A percentile compares a stretch with the other conserved stretches of the same genome.
Evolutionary conservation across 495 filamentous ascomycete species (phyloP).

Genomic region (Acidomyces sp.): DNA sequence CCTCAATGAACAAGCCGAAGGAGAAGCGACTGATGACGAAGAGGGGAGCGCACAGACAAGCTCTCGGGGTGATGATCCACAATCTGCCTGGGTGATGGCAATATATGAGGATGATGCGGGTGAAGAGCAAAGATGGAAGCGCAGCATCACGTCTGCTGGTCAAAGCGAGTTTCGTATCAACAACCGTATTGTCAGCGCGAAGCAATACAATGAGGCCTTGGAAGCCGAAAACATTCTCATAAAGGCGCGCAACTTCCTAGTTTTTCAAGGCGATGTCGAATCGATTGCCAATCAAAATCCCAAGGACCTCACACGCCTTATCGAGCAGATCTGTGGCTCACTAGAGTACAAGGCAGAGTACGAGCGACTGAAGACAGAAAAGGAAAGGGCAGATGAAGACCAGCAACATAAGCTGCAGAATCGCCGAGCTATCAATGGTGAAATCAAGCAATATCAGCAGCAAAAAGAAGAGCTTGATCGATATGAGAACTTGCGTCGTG

Average conservation of each 20-base stretch:
- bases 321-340: constrained; percentile 96
- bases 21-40: constrained; percentile 37
- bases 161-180: constrained; percentile 96
- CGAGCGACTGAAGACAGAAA: constrained; percentile 70
- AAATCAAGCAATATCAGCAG: constrained; percentile 94
- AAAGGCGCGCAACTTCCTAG: constrained; percentile 93
- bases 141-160: constrained; percentile 75
- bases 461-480: constrained; percentile 94
- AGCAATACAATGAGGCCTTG: constrained; percentile 85
- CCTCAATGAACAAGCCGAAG: constrained; percentile 42
- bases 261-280: constrained; percentile 97
- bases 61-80: constrained; percentile 56
- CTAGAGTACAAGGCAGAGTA: constrained; percentile 93
- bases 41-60: constrained; percentile 38
- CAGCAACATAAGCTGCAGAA: constrained; percentile 75
- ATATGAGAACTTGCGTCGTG: constrained; percentile 73
- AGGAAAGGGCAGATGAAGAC: constrained; percentile 76
- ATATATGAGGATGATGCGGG: constrained; percentile 97
- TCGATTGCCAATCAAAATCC: constrained; percentile 92
- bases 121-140: constrained; percentile 91
- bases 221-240: constrained; percentile 94
- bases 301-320: constrained; percentile 82
- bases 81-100: constrained; percentile 95
- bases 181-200: constrained; percentile 71
- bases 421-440: constrained; percentile 87